Base-by-base conservation (phyloP, 2,329 filamentous ascomycete species). In the Thyridium curvatum region DNA sequence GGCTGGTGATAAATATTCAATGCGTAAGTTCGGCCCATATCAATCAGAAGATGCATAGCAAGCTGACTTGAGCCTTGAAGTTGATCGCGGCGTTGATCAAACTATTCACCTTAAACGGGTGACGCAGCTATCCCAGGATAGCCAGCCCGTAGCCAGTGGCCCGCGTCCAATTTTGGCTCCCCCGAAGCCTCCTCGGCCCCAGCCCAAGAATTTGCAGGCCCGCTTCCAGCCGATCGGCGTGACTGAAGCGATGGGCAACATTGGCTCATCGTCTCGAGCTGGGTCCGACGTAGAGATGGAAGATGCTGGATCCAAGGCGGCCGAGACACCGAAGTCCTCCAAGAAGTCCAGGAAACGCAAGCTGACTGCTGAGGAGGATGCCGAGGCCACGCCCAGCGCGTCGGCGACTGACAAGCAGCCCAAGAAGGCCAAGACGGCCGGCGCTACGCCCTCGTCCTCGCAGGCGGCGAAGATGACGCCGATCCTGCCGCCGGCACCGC, bases 191-290 rank as follows among this genome's bases (percentile, higher is more conserved):
- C 66, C 77, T 35, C 74, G 81, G 42, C 66, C 74, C 34, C 85
- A 89, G 55, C 83, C 85, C 2, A 69, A 74, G 50, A 82, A 79
- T 7, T 62, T 90, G 39, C 78, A 72, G 51, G 74, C 80, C 59
- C 76, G 84, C 28, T 88, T 76, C 58, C 72, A 72, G 39, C 84
- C 84, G 1, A 74, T 83, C 33, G 84, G 84, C 18, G 67, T 76
- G 32, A 55, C 50, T 17, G 49, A 51, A 10, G 32, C 41, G 9
- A 36, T 44, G 48, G 54, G 51, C 33, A 55, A 45, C 12, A 71
- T 71, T 46, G 68, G 68, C 4, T 42, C 21, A 26, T 26, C 21
- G 6, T 10, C 21, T 26, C 6, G 10, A 26, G 21, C 21, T 26
- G 10, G 21, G 10, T 26, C 51, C 10, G 67, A 66, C 18, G 60